Conservation (phyloP, 1,139 yeast genomes). For the Schwanniomyces etchellsii region DNA sequence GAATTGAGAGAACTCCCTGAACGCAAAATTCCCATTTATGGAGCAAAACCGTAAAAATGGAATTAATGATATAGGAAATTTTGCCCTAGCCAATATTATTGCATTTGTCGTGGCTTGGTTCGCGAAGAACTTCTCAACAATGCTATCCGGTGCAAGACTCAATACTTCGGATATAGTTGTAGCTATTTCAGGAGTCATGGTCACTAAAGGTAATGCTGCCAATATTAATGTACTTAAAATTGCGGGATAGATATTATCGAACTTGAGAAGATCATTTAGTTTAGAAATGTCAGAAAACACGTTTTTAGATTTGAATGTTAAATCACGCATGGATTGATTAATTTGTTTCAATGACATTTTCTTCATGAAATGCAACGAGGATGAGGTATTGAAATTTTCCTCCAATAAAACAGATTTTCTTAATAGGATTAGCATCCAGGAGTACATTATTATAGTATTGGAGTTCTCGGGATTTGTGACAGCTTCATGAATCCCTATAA, state of each 20-base stretch:
- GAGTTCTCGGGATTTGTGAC: slow-evolving; percentile 21
- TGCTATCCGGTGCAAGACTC: slow-evolving; percentile 47
- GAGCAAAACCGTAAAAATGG: slow-evolving; percentile 61
- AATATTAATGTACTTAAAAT: slow-evolving; percentile 55
- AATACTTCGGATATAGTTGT: slow-evolving; percentile 47
- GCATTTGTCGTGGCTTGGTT: slow-evolving; percentile 50
- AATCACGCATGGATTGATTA: slow-evolving; percentile 17
- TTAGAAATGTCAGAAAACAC: slow-evolving; percentile 42
- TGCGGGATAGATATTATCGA: slow-evolving; percentile 52
- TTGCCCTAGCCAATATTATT: slow-evolving; percentile 60
- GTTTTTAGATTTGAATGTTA: slow-evolving; percentile 41
- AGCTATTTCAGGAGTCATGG: slow-evolving; percentile 52
- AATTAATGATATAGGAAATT: slow-evolving; percentile 63
- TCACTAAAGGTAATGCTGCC: slow-evolving; percentile 58
- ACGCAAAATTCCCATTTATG: slow-evolving; percentile 62
- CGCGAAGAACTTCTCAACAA: slow-evolving; percentile 54
- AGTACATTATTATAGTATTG: slow-evolving; percentile 52
- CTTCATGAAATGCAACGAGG: slow-evolving; percentile 6
- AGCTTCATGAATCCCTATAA: slow-evolving; percentile 35
- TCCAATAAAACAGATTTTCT: slow-evolving; percentile 47
- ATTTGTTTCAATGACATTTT: slow-evolving; percentile 12
- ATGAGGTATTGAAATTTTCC: slow-evolving; percentile 17
- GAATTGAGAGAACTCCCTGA: slow-evolving; percentile 53
- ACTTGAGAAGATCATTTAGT: slow-evolving; percentile 39
- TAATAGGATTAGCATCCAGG: slow-evolving; percentile 67